phyloP scores from a whole-genome alignment of 257 asterid genomes.

The Nicotiana noctiflora region DNA sequence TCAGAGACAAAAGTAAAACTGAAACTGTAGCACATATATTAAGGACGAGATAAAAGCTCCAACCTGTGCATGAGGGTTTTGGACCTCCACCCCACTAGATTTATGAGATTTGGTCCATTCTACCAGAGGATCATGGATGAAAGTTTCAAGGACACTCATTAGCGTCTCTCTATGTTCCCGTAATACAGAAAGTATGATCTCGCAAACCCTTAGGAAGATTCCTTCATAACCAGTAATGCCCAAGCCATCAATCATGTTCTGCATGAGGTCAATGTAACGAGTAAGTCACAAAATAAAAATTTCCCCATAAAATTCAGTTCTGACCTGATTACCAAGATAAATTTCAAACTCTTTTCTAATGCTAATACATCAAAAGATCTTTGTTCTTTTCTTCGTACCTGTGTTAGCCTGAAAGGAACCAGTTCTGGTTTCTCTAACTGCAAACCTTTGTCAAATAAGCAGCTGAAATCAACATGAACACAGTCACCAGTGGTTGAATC shows the following conservation, averaged over 20 bases:
- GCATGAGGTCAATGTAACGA: constrained; percentile 11
- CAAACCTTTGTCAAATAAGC: constrained; percentile 96
- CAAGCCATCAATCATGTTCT: constrained; percentile 97
- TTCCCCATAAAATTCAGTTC: neutral
- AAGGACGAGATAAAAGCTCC: constrained; percentile 11
- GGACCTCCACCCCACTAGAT: constrained; percentile 95
- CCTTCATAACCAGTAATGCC: constrained; percentile 99
- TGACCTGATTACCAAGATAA: neutral
- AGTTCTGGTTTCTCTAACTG: constrained; percentile 92
- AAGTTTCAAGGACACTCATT: constrained; percentile 89
- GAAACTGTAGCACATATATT: neutral
- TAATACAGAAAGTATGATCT: constrained; percentile 77
- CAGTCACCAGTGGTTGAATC: constrained; percentile 98
- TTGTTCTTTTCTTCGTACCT: constrained; percentile 37
- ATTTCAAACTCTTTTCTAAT: neutral
- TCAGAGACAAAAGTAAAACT: neutral
- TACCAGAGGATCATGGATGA: constrained; percentile 97
- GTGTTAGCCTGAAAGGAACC: constrained; percentile 96
- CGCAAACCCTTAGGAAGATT: constrained; percentile 73
- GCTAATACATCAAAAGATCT: neutral
- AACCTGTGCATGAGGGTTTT: constrained; percentile 99
- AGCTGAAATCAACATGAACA: constrained; percentile 97
- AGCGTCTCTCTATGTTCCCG: constrained; percentile 90
- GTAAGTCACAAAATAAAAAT: neutral
- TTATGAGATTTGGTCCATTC: constrained; percentile 99